A percentile compares a stretch with the other conserved stretches of the same genome.
Conservation (phyloP, 495 filamentous ascomycete genomes). For the Xylaria telfairii region DNA sequence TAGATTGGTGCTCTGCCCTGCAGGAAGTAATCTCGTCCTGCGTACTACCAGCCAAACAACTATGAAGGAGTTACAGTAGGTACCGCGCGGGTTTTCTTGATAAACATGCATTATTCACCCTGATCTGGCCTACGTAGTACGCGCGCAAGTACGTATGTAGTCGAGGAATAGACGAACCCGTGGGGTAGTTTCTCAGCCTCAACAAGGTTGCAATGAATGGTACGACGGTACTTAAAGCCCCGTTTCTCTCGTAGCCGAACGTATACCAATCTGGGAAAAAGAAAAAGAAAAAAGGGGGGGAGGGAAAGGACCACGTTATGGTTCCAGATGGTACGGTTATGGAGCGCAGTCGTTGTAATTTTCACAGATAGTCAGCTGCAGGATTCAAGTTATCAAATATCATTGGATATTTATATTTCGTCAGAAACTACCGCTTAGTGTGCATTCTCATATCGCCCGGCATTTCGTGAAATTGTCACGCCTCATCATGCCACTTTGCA, state of each 20-base stretch:
- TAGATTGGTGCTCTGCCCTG: too few relatives aligned
- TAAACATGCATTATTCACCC: not conserved
- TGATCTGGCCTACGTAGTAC: not conserved
- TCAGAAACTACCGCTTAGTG: conserved; percentile 4
- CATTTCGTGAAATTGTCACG: not conserved
- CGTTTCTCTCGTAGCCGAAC: not conserved
- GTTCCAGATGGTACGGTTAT: not conserved
- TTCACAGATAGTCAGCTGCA: not conserved
- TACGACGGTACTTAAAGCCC: not conserved
- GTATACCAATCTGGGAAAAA: not conserved
- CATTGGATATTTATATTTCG: conserved; percentile 8
- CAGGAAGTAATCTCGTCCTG: too few relatives aligned
- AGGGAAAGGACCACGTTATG: not conserved
- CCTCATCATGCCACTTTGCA: not conserved
- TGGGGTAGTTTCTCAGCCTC: not conserved
- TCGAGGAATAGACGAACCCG: not conserved
- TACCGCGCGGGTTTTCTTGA: too few relatives aligned
- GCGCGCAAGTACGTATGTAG: not conserved
- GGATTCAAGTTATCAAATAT: not conserved
- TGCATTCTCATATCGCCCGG: not conserved
- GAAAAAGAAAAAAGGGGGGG: too few relatives aligned
- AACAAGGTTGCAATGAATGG: not conserved
- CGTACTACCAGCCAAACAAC: too few relatives aligned
- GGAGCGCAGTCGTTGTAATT: not conserved
- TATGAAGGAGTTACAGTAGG: too few relatives aligned